These are phyloP conservation scores for Dactylis glomerata DNA, from an alignment of 176 grass and related monocot genomes.

Conservation along the genomic window DNA sequence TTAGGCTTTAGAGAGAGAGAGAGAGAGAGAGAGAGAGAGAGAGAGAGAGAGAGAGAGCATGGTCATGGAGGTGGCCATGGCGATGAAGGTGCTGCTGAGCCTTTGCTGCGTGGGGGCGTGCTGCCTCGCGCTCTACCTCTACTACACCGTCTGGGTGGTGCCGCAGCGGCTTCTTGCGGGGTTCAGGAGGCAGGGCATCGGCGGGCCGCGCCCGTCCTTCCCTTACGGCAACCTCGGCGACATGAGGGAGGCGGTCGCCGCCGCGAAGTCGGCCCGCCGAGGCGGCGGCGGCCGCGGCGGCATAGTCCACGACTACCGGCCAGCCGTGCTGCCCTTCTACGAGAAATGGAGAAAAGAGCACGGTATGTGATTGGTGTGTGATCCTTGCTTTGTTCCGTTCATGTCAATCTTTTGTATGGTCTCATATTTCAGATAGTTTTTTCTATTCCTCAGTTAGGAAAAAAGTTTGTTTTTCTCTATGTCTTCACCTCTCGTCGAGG, in stretches of 20 bases:
- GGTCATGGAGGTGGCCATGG: constrained; percentile 22
- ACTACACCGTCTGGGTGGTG: constrained; percentile 56
- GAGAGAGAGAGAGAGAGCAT: not conserved
- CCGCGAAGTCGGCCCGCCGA: constrained; percentile 17
- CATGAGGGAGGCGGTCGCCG: constrained; percentile 50
- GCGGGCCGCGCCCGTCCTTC: constrained; percentile 61
- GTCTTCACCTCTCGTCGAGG: not conserved
- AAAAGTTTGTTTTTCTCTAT: not conserved
- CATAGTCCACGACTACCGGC: constrained; percentile 82
- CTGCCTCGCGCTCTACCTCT: constrained; percentile 68
- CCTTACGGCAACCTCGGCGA: constrained; percentile 81
- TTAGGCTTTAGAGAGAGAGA: not conserved
- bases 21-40: not conserved
- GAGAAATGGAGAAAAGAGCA: constrained; percentile 87
- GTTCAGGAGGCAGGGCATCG: constrained; percentile 66
- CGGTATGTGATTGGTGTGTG: constrained; percentile 45
- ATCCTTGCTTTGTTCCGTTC: not conserved
- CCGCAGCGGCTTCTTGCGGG: constrained; percentile 56
- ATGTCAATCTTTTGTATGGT: not conserved
- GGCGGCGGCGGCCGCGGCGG: not conserved
- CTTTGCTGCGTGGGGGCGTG: constrained; percentile 50
- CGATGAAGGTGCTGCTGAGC: constrained; percentile 39
- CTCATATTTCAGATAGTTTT: not conserved
- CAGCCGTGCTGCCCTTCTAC: constrained; percentile 73
- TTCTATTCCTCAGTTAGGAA: not conserved